Evolutionary conservation across 352 stramenopile species (phyloP).

Genomic region (Pythium sukuiense): DNA sequence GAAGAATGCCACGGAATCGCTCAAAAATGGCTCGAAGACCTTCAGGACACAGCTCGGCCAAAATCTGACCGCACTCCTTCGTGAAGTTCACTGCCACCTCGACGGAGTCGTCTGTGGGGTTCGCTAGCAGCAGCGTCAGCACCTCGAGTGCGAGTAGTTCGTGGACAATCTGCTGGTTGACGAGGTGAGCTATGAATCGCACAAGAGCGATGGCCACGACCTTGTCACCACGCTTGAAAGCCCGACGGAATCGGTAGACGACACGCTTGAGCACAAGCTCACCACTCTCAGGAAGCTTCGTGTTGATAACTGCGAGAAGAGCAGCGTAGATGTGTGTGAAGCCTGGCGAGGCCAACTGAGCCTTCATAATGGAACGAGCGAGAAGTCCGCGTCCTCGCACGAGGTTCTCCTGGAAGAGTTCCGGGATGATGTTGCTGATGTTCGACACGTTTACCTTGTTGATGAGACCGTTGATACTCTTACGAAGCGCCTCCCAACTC

Average conservation of each 20-base stretch:
- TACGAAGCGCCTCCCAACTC: constrained; percentile 96
- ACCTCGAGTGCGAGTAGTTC: constrained; percentile 98
- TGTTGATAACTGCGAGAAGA: constrained; percentile 98
- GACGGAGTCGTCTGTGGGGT: constrained; percentile 97
- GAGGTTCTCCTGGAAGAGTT: constrained; percentile 98
- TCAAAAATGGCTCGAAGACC: constrained; percentile 97
- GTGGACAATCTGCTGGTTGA: constrained; percentile 98
- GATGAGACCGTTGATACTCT: constrained; percentile 98
- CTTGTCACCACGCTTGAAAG: constrained; percentile 98
- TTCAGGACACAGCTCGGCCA: constrained; percentile 82
- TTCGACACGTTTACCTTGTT: constrained; percentile 96
- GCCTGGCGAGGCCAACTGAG: constrained; percentile 94
- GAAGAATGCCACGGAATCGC: constrained; percentile 95
- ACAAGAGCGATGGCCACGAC: constrained; percentile 93
- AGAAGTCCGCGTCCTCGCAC: constrained; percentile 95
- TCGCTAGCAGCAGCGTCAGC: constrained; percentile 95
- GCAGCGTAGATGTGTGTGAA: constrained; percentile 98
- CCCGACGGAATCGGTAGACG: constrained; percentile 93
- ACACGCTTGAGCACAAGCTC: constrained; percentile 94
- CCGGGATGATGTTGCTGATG: constrained; percentile 94
- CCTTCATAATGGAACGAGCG: constrained; percentile 94
- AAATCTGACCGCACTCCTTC: constrained; percentile 93
- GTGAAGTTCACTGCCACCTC: constrained; percentile 98
- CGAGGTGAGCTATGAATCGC: constrained; percentile 97
- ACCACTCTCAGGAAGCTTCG: constrained; percentile 97